Conservation (phyloP, 495 filamentous ascomycete genomes). For the Aspergillus cristatus region DNA sequence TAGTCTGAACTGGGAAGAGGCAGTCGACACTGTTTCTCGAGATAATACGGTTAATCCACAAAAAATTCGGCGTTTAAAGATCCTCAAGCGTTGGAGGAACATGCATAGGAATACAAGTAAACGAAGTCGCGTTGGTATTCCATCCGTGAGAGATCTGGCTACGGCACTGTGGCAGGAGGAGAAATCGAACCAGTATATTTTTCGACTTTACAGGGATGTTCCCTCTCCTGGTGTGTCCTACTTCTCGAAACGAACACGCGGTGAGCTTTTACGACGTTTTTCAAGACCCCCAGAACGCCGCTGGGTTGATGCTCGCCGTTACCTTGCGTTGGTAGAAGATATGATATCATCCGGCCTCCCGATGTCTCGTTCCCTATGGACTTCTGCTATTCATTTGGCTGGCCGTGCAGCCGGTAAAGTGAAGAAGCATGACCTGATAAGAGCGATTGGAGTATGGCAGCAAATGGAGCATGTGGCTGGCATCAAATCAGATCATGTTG, state of each 20-base stretch:
- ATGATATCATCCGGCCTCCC: conserved; percentile 58
- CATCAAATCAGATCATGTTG: conserved; percentile 55
- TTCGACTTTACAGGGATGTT: conserved; percentile 49
- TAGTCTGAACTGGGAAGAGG: conserved; percentile 34
- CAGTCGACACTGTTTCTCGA: conserved; percentile 52
- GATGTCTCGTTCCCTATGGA: conserved; percentile 65
- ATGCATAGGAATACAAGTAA: conserved; percentile 22
- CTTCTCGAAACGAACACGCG: conserved; percentile 48
- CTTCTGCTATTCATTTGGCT: conserved; percentile 68
- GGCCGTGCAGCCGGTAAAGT: conserved; percentile 58
- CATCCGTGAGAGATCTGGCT: conserved; percentile 33
- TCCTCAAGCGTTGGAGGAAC: background rate
- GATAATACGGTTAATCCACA: conserved; percentile 47
- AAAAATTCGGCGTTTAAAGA: conserved; percentile 9
- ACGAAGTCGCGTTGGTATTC: conserved; percentile 15
- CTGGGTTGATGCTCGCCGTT: conserved; percentile 51
- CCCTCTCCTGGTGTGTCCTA: conserved; percentile 58
- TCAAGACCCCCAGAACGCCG: conserved; percentile 38
- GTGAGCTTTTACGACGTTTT: conserved; percentile 58
- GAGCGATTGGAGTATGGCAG: conserved; percentile 73
- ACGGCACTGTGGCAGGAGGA: conserved; percentile 28
- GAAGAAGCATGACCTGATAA: conserved; percentile 53
- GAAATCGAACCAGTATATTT: conserved; percentile 47
- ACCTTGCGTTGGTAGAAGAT: conserved; percentile 75
- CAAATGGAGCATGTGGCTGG: conserved; percentile 73